These are phyloP conservation scores for Yamadazyma membranifaciens DNA, from an alignment of 1,139 yeast genomes.

Conservation along the genomic window DNA sequence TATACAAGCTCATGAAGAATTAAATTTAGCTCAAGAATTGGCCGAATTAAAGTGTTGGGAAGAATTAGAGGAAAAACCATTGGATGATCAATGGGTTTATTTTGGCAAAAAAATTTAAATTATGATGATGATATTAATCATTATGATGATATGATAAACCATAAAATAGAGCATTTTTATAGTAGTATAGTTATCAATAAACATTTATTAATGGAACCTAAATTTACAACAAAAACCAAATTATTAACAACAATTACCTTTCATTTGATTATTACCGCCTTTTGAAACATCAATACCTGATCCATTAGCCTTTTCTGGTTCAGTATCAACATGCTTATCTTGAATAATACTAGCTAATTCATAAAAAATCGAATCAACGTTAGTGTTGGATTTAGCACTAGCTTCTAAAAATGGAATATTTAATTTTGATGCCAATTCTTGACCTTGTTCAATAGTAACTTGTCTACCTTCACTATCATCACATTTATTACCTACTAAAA, in stretches of 20 bases:
- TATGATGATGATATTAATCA: too few relatives aligned
- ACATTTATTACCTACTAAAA: constrained; percentile 92
- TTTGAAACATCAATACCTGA: constrained; percentile 49
- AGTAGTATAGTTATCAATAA: background rate
- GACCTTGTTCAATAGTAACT: constrained; percentile 87
- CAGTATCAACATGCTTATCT: constrained; percentile 59
- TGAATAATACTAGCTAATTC: constrained; percentile 87
- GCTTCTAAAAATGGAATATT: constrained; percentile 94
- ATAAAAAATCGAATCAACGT: constrained; percentile 89
- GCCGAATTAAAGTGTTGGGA: constrained; percentile 70
- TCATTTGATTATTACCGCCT: constrained; percentile 24
- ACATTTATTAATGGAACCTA: constrained; percentile 2
- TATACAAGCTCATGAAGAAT: constrained; percentile 83
- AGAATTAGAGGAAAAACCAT: constrained; percentile 65
- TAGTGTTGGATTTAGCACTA: constrained; percentile 88
- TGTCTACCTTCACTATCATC: constrained; percentile 79
- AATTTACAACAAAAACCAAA: background rate
- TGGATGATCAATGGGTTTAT: constrained; percentile 72
- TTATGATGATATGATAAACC: too few relatives aligned
- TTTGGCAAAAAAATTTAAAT: constrained; percentile 55
- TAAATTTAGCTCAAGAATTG: constrained; percentile 64
- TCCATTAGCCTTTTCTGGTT: constrained; percentile 17
- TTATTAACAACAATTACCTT: constrained; percentile 43
- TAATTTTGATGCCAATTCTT: constrained; percentile 80
- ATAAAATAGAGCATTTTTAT: too few relatives aligned